A percentile compares a stretch with the other conserved stretches of the same genome.
Conservation (phyloP, 1,139 yeast genomes). For the Protomyces macrosporus region DNA sequence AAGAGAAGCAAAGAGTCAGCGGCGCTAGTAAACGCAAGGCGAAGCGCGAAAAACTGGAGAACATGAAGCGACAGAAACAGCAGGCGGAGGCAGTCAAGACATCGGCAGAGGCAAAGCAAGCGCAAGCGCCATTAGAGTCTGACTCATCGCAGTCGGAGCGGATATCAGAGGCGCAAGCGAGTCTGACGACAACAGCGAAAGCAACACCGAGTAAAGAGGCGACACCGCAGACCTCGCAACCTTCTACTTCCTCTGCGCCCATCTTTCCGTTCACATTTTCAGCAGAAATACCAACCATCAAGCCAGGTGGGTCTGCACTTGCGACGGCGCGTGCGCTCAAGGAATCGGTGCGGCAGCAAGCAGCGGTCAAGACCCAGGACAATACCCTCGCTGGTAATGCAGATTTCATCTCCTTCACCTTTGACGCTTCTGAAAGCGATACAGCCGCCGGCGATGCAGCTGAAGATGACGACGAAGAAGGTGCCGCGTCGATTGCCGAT, state of each 20-base stretch:
- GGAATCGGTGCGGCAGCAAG: neutral
- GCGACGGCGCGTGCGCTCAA: neutral
- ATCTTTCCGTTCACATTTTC: too few relatives aligned
- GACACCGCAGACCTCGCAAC: too few relatives aligned
- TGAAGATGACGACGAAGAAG: constrained; percentile 33
- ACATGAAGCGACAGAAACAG: neutral
- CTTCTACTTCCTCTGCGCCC: too few relatives aligned
- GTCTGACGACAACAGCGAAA: too few relatives aligned
- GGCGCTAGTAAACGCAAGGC: constrained; percentile 2
- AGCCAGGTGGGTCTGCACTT: neutral
- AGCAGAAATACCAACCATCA: neutral
- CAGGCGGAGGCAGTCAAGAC: neutral
- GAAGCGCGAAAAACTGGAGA: neutral
- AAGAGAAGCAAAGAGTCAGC: neutral
- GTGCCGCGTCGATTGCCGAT: constrained; percentile 29
- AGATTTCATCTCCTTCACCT: constrained; percentile 60
- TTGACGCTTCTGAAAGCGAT: constrained; percentile 38
- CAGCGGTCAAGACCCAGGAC: neutral
- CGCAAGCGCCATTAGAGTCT: neutral
- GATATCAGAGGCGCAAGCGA: too few relatives aligned
- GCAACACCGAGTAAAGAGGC: too few relatives aligned
- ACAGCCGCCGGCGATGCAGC: neutral
- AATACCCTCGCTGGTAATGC: constrained; percentile 33
- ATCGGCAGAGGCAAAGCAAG: neutral
- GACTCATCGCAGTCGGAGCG: too few relatives aligned